Base-by-base conservation (phyloP, 108 stramenopile species). In the Nitzschia inconspicua region DNA sequence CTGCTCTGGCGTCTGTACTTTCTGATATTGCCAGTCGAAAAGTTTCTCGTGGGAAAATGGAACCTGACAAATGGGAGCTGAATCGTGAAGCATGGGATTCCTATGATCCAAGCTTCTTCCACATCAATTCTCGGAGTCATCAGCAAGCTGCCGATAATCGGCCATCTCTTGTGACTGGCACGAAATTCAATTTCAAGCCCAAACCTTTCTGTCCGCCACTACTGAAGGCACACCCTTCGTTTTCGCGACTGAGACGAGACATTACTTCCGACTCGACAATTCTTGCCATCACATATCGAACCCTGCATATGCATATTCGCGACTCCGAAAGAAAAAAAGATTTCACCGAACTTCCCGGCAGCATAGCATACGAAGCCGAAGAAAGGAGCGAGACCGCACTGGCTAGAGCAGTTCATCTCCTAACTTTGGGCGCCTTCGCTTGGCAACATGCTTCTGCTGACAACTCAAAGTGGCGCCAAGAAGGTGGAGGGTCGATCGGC, bases 21-120 rank as follows among this genome's bases (percentile, higher is more conserved):
- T 48, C 65, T 7, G 86, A 94, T 39, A 84, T 94, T 22, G 92
- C 86, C 20, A 68, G 73, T 23, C 68, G 80, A 37, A 83, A 85
- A 56, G 56, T 53, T 9, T 71, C 72, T 37, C 57, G 75, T 36
- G 85, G 79, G 37, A 69, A 72, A 43, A 62, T 72, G 42, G 79
- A 75, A 47, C 82, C 89, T 20, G 84, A 91, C 65, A 77, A 83
- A 47, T 94, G 87, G 87, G 79, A 77, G 53, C 57, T 94, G 36
- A 53, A 66, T 39, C 60, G 71, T 36, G 54, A 46, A 35, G 73
- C 65, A 4, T 94, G 93, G 93, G 72, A 80, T 11, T 71, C 70
- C 23, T 94, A 94, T 49, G 93, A 94, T 67, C 93, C 93, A 8
- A 71, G 84, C 3, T 94, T 90, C 55, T 82, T 66, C 49, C 86